Evolutionary conservation across 495 filamentous ascomycete species (phyloP).

Genomic region (Aspergillus panamensis): DNA sequence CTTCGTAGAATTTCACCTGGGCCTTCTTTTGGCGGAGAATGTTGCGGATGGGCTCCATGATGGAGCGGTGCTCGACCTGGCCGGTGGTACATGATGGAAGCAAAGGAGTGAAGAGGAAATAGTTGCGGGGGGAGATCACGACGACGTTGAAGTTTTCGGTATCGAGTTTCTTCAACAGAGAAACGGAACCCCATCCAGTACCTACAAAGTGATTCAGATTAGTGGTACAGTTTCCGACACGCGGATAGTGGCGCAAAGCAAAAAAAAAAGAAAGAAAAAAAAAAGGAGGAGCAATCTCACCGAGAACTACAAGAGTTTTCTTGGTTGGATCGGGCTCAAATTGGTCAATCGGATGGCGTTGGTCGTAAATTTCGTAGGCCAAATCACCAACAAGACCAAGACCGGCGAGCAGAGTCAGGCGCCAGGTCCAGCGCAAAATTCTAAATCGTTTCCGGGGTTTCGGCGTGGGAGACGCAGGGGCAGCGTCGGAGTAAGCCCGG

Average conservation of each 20-base stretch:
- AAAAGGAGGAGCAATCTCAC: constrained; percentile 48
- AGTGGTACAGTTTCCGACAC: not conserved
- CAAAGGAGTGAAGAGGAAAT: constrained; percentile 98
- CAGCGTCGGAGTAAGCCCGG: constrained; percentile 43
- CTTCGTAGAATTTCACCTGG: constrained; percentile 93
- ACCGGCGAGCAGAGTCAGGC: constrained; percentile 66
- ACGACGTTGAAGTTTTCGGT: constrained; percentile 98
- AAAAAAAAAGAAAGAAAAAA: not conserved
- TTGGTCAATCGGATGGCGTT: constrained; percentile 80
- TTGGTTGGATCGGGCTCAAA: constrained; percentile 75
- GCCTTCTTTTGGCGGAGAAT: constrained; percentile 91
- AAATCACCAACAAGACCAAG: constrained; percentile 65
- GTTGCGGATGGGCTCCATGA: constrained; percentile 97
- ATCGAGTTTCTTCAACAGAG: constrained; percentile 96
- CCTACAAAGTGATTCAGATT: constrained; percentile 44
- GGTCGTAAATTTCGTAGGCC: constrained; percentile 75
- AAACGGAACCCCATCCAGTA: constrained; percentile 95
- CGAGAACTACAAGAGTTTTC: constrained; percentile 96
- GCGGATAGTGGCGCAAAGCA: not conserved
- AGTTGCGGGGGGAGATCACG: constrained; percentile 93
- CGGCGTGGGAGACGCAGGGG: constrained; percentile 33
- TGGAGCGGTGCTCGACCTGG: constrained; percentile 95
- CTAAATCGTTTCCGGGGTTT: constrained; percentile 47
- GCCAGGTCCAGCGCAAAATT: constrained; percentile 68
- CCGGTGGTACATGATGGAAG: constrained; percentile 96